Percentiles rank a stretch among this genome's conserved stretches.
Evolutionary conservation across 2,329 filamentous ascomycete genomes (phyloP).

Genomic region (Capronia coronata): DNA sequence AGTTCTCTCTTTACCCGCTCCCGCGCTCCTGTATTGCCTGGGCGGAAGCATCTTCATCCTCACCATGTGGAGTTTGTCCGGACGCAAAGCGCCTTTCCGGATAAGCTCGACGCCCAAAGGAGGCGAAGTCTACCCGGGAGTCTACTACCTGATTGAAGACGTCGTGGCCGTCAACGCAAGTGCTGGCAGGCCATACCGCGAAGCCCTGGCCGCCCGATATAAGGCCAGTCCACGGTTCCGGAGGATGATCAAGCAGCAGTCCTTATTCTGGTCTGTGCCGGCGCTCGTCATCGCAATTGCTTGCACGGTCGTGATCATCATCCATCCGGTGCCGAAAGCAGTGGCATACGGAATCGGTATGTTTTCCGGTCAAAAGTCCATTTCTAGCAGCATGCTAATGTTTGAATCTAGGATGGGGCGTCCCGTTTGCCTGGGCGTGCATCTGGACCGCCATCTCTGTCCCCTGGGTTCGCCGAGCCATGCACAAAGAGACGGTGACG

Average conservation of each 20-base stretch:
- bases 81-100: conserved; percentile 49
- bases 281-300: conserved; percentile 43
- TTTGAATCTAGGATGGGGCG: conserved; percentile 34
- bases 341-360: conserved; percentile 42
- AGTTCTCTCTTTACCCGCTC: conserved; percentile 27
- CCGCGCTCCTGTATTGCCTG: conserved; percentile 21
- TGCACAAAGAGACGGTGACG: conserved; percentile 40
- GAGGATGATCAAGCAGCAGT: conserved; percentile 49
- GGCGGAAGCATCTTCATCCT: conserved; percentile 20
- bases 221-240: conserved; percentile 50
- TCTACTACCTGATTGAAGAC: conserved; percentile 62
- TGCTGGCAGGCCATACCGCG: conserved; percentile 50
- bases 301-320: conserved; percentile 45
- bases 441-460: conserved; percentile 43
- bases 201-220: conserved; percentile 48
- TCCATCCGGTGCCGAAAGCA: conserved; percentile 39
- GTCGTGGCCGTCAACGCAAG: conserved; percentile 61
- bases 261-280: conserved; percentile 53
- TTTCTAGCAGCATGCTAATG: not conserved
- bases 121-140: conserved; percentile 51
- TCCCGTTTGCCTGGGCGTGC: conserved; percentile 40
- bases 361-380: not conserved
- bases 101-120: conserved; percentile 60
- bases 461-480: conserved; percentile 42
- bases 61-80: conserved; percentile 25